Evolutionary conservation across 441 rosid genomes (phyloP), one percentile per base, ranked within the genome.

Genomic region (Bocquillonia castaneifolia): DNA sequence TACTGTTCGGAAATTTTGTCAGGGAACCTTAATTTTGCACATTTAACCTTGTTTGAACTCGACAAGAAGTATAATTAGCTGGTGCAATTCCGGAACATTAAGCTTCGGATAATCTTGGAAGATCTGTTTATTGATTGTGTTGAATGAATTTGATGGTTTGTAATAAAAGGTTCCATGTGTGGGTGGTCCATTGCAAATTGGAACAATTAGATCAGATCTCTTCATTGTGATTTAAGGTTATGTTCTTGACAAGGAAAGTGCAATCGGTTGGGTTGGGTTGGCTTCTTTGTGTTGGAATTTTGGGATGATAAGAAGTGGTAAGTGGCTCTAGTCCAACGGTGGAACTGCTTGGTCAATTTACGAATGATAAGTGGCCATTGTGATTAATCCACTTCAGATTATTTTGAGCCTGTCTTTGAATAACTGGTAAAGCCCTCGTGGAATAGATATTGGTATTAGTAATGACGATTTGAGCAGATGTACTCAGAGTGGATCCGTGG

Each of bases 401-500:
- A 3, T 34, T 34, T 3, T 34, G 7, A 34, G 37, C n/a, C n/a
- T n/a, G n/a, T n/a, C n/a, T n/a, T n/a, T n/a, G n/a, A n/a, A n/a
- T n/a, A n/a, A n/a, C n/a, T n/a, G n/a, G n/a, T n/a, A n/a, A n/a
- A n/a, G n/a, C n/a, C n/a, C n/a, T n/a, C n/a, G n/a, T n/a, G n/a
- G n/a, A n/a, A n/a, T n/a, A n/a, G n/a, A n/a, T n/a, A n/a, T n/a
- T n/a, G n/a, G n/a, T n/a, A n/a, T n/a, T 36, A 36, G 40, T 36
- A 36, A 42, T 42, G 12, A 42, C 47, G 12, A n/a, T n/a, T n/a
- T n/a, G n/a, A n/a, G n/a, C n/a, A n/a, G n/a, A n/a, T n/a, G n/a
- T n/a, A n/a, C n/a, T n/a, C n/a, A n/a, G n/a, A 14, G n/a, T 0
- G 97, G 93, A 88, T 88, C 87, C 86, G 94, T 88, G 95, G 97